phyloP scores from a whole-genome alignment of 768 basidiomycete genomes.

The Candolleomyces efflorescens region DNA sequence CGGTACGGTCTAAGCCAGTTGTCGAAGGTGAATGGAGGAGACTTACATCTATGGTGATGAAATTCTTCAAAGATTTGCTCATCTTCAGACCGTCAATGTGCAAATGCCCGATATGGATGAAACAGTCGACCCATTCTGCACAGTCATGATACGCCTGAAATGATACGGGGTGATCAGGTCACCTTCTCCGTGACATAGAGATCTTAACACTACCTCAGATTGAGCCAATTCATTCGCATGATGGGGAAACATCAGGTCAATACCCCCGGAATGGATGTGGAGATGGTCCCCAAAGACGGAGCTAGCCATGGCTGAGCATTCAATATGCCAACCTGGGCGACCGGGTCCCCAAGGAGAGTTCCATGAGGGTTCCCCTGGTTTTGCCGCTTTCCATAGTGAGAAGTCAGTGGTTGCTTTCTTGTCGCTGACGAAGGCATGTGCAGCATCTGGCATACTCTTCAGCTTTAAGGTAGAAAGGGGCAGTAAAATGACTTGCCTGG shows the following conservation, averaged over 20 bases:
- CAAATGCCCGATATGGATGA: slow-evolving; percentile 96
- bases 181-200: slow-evolving; percentile 3
- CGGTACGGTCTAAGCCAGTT: slow-evolving; percentile 1
- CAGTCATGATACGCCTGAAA: slow-evolving; percentile 89
- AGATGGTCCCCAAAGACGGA: slow-evolving; percentile 85
- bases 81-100: slow-evolving; percentile 99
- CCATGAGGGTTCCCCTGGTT: slow-evolving; percentile 96
- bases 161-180: slow-evolving; percentile 4
- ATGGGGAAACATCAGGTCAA: slow-evolving; percentile 98
- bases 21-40: background rate
- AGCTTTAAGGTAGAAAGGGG: slow-evolving; percentile 25
- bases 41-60: slow-evolving; percentile 91
- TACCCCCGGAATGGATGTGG: slow-evolving; percentile 98
- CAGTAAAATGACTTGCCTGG: slow-evolving; percentile 1
- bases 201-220: slow-evolving; percentile 62
- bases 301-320: slow-evolving; percentile 98
- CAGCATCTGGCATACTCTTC: slow-evolving; percentile 46
- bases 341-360: slow-evolving; percentile 93
- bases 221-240: slow-evolving; percentile 99
- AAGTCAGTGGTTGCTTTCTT: slow-evolving; percentile 77
- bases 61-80: slow-evolving; percentile 99
- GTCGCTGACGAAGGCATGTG: background rate
- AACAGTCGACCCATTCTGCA: slow-evolving; percentile 95
- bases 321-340: slow-evolving; percentile 99
- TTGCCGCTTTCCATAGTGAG: slow-evolving; percentile 96